phyloP scores from a whole-genome alignment of 306 rosid genomes.

The Lathyrus aphaca region DNA sequence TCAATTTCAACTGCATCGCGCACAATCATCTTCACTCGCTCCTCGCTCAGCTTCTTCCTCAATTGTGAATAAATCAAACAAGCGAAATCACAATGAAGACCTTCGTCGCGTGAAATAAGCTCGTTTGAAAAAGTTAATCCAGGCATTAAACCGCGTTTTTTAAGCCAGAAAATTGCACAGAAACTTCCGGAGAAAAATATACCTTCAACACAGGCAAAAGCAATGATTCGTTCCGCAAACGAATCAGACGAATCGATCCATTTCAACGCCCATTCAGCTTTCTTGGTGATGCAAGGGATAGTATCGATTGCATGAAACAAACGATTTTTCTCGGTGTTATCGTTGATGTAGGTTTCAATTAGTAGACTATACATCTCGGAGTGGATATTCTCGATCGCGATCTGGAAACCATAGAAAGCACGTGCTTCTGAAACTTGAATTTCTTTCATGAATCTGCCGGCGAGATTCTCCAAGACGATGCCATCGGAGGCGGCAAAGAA shows the following conservation, averaged over 20 bases:
- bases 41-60: not conserved
- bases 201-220: slow-evolving; percentile 1
- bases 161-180: not conserved
- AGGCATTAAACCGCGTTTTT: slow-evolving; percentile 4
- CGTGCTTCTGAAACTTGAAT: not conserved
- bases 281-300: not conserved
- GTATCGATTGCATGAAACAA: not conserved
- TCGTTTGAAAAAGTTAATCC: slow-evolving; percentile 8
- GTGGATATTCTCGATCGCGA: not conserved
- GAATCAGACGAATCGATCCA: slow-evolving; percentile 1
- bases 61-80: not conserved
- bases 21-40: not conserved
- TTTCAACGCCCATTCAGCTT: slow-evolving; percentile 5
- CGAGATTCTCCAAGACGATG: not conserved
- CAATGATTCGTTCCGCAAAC: not conserved
- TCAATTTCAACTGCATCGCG: not conserved
- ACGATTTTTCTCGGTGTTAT: not conserved
- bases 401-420: not conserved
- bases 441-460: slow-evolving; percentile 15
- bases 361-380: not conserved
- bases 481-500: not conserved
- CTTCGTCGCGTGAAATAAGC: not conserved
- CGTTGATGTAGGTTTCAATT: not conserved
- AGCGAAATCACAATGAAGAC: not conserved
- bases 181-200: not conserved